phyloP scores from a whole-genome alignment of 2,329 filamentous ascomycete species.

The Nothophoma quercina region DNA sequence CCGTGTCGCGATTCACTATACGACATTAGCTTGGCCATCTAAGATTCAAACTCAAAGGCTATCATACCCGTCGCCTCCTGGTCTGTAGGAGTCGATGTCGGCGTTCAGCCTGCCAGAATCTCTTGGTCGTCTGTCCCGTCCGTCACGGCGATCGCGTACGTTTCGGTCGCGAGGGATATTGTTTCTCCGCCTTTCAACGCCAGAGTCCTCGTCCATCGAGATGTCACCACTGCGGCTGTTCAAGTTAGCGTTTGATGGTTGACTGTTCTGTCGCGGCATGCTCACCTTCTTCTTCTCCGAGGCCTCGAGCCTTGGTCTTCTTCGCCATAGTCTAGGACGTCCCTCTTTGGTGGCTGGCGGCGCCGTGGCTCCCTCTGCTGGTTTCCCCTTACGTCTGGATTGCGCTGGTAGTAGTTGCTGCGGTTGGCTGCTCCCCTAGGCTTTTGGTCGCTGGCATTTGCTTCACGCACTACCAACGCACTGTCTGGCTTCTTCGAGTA shows the following conservation, averaged over 20 bases:
- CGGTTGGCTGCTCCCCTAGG: conserved; percentile 76
- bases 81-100: conserved; percentile 45
- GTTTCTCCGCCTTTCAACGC: conserved; percentile 34
- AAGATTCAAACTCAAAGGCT: neutral
- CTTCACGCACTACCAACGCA: conserved; percentile 74
- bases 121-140: conserved; percentile 22
- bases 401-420: conserved; percentile 90
- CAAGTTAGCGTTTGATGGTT: conserved; percentile 31
- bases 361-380: conserved; percentile 58
- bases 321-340: conserved; percentile 42
- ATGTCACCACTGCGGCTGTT: conserved; percentile 66
- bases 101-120: conserved; percentile 17
- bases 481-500: conserved; percentile 73
- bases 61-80: conserved; percentile 35
- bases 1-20: conserved; percentile 50
- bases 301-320: conserved; percentile 33
- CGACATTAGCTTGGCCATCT: conserved; percentile 1
- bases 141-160: conserved; percentile 26
- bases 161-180: conserved; percentile 13
- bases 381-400: conserved; percentile 77
- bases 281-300: conserved; percentile 33
- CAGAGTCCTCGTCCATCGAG: conserved; percentile 80
- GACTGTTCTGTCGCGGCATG: neutral
- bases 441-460: conserved; percentile 80
- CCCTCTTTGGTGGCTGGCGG: conserved; percentile 54